Percentiles rank a stretch among this genome's conserved stretches.
These are phyloP conservation scores for Metarhizium rileyi DNA, from an alignment of 2,329 filamentous ascomycete genomes.

Conservation along the genomic window DNA sequence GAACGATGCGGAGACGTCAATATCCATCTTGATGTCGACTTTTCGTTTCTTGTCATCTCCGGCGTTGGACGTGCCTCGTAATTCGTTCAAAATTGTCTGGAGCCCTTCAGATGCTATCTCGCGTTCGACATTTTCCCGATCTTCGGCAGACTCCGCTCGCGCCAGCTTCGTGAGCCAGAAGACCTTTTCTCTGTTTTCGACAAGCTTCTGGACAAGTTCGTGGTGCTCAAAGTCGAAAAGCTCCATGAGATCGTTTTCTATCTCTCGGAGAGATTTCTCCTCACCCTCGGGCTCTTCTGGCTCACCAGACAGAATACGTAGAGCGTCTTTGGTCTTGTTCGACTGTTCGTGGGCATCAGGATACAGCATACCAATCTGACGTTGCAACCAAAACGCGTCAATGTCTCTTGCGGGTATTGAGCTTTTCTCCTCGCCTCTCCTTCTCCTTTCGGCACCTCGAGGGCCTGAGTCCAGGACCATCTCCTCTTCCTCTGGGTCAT, in stretches of 20 bases:
- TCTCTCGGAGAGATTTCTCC: constrained; percentile 78
- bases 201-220: constrained; percentile 81
- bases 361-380: constrained; percentile 82
- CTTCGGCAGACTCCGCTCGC: constrained; percentile 68
- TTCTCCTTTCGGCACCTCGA: constrained; percentile 34
- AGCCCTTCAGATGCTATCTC: constrained; percentile 89
- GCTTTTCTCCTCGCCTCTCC: constrained; percentile 44
- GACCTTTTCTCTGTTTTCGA: constrained; percentile 86
- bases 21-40: constrained; percentile 91
- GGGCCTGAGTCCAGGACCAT: constrained; percentile 70
- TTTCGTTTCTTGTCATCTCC: constrained; percentile 52
- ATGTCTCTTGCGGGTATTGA: constrained; percentile 77
- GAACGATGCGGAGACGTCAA: constrained; percentile 60
- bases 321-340: constrained; percentile 78
- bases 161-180: constrained; percentile 91
- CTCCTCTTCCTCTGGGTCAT: constrained; percentile 59
- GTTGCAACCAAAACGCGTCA: constrained; percentile 94
- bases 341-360: constrained; percentile 87
- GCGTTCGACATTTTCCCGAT: constrained; percentile 68
- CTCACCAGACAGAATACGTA: constrained; percentile 72
- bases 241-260: constrained; percentile 97
- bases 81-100: constrained; percentile 76
- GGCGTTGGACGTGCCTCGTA: constrained; percentile 60
- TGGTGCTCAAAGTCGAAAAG: constrained; percentile 96
- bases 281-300: constrained; percentile 62